Conservation (phyloP, 2,329 filamentous ascomycete genomes). For the Phaeosphaeriaceae sp. region DNA sequence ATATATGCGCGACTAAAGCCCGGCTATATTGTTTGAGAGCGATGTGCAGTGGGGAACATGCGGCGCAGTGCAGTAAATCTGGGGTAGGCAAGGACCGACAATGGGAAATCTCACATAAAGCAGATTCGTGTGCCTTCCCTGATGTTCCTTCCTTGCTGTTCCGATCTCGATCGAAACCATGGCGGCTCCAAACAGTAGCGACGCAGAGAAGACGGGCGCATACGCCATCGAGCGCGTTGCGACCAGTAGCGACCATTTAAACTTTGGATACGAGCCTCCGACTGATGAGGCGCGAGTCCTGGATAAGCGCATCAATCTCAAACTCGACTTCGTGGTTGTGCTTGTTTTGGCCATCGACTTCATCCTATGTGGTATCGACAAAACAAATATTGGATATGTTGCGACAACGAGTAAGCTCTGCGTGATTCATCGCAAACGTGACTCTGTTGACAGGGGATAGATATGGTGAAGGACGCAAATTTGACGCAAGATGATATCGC, state of each 20-base stretch:
- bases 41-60: background rate
- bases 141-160: background rate
- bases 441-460: background rate
- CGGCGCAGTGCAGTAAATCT: background rate
- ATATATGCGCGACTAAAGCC: background rate
- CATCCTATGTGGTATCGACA: background rate
- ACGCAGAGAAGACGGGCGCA: background rate
- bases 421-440: background rate
- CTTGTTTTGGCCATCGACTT: background rate
- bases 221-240: background rate
- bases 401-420: background rate
- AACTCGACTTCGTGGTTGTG: background rate
- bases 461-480: background rate
- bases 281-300: background rate
- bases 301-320: constrained; percentile 1
- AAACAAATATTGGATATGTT: background rate
- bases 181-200: background rate
- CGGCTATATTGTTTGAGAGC: background rate
- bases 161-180: background rate
- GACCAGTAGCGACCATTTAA: background rate
- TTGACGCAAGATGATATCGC: constrained; percentile 1
- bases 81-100: background rate
- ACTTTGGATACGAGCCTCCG: background rate
- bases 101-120: background rate
- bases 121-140: background rate